phyloP scores from a whole-genome alignment of 1,284 basidiomycete species.

The Rhodotorula glutinis region DNA sequence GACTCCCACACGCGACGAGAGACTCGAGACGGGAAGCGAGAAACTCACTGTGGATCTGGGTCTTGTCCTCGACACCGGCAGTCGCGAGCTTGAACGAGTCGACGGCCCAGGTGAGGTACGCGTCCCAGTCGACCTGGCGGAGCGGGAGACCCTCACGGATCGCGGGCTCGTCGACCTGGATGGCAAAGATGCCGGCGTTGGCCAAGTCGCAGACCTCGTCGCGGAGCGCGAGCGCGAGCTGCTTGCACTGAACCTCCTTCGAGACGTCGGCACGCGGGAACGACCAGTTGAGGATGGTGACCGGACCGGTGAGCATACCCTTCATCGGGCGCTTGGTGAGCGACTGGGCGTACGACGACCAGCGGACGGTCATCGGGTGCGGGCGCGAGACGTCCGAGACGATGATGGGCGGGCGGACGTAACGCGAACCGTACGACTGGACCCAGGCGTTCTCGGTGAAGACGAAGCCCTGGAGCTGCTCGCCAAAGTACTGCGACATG shows the following conservation, averaged over 20 bases:
- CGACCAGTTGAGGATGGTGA: conserved; percentile 95
- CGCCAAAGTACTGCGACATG: conserved; percentile 81
- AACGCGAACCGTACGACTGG: conserved; percentile 95
- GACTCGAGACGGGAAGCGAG: conserved; percentile 53
- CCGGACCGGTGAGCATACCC: conserved; percentile 77
- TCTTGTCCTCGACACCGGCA: conserved; percentile 84
- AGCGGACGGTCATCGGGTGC: conserved; percentile 90
- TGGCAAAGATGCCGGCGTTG: conserved; percentile 93
- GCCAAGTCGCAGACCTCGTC: conserved; percentile 98
- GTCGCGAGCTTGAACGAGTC: conserved; percentile 96
- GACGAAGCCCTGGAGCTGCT: conserved; percentile 91
- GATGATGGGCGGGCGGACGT: conserved; percentile 98
- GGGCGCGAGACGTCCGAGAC: conserved; percentile 97
- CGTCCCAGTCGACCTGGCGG: conserved; percentile 88
- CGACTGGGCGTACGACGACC: conserved; percentile 96
- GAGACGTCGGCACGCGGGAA: conserved; percentile 99
- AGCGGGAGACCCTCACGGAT: conserved; percentile 98
- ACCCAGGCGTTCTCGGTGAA: conserved; percentile 99
- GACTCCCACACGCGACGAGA: background rate
- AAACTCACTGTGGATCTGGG: conserved; percentile 88
- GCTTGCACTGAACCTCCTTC: conserved; percentile 95
- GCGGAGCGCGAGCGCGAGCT: conserved; percentile 95
- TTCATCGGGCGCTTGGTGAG: conserved; percentile 94
- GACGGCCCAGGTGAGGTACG: conserved; percentile 93
- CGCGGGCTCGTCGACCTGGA: conserved; percentile 99